phyloP scores from a whole-genome alignment of 768 basidiomycete genomes.

The Naganishia kalamii region DNA sequence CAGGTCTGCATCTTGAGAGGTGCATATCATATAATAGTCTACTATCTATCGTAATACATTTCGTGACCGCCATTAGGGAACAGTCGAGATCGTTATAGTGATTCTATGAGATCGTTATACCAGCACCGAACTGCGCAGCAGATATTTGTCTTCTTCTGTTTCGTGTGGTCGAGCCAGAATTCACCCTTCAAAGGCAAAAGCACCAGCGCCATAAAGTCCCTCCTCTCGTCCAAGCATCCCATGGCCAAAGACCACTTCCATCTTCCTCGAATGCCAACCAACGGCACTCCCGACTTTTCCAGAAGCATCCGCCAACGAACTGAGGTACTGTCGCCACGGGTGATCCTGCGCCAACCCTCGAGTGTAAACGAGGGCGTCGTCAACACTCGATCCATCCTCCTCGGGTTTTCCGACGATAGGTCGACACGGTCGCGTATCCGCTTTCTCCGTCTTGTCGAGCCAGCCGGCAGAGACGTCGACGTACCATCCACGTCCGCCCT shows the following conservation, averaged over 20 bases:
- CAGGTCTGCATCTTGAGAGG: no score
- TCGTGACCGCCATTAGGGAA: not conserved
- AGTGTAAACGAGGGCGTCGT: constrained; percentile 15
- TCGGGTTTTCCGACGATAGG: not conserved
- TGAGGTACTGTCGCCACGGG: constrained; percentile 65
- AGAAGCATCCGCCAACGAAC: constrained; percentile 67
- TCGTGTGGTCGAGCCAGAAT: constrained; percentile 10
- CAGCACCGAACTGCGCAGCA: not conserved
- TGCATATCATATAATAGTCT: no score
- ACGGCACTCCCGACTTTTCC: constrained; percentile 85
- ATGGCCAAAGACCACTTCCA: constrained; percentile 88
- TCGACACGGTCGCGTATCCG: constrained; percentile 9
- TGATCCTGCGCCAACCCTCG: constrained; percentile 60
- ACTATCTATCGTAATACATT: no score
- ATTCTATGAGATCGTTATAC: constrained; percentile 1
- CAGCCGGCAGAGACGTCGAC: constrained; percentile 82
- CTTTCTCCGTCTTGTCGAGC: constrained; percentile 47
- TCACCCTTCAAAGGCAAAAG: constrained; percentile 86
- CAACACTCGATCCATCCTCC: constrained; percentile 11
- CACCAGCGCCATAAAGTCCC: constrained; percentile 86
- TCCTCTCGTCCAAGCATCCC: constrained; percentile 89
- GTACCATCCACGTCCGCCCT: constrained; percentile 92
- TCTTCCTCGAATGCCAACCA: constrained; percentile 94
- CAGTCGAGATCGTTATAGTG: not conserved
- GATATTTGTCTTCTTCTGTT: constrained; percentile 22